Evolutionary conservation across 306 rosid genomes (phyloP).

Genomic region (Lathyrus aphaca): DNA sequence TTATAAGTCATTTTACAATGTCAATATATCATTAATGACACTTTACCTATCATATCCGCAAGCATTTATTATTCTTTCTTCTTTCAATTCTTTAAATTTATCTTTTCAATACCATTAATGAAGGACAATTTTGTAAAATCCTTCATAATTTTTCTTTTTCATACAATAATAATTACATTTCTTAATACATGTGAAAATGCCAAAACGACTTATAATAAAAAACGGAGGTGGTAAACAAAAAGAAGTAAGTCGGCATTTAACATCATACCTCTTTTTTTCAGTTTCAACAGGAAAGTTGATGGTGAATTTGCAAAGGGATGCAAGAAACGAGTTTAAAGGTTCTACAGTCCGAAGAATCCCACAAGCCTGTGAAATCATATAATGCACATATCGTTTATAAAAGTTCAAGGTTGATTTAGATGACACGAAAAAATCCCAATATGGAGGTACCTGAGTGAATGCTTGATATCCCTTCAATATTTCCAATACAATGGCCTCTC

Average conservation of each 20-base stretch:
- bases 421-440: conserved; percentile 2
- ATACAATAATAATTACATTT: too few species aligned
- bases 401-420: conserved; percentile 36
- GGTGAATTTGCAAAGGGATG: conserved; percentile 97
- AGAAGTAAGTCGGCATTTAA: conserved; percentile 14
- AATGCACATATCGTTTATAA: conserved; percentile 27
- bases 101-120: too few species aligned
- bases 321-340: conserved; percentile 92
- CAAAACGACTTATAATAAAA: too few species aligned
- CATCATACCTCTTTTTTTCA: conserved; percentile 75
- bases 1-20: too few species aligned
- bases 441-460: conserved; percentile 76
- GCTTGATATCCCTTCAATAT: conserved; percentile 98
- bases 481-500: conserved; percentile 98
- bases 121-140: too few species aligned
- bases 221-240: neutral
- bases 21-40: too few species aligned
- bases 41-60: too few species aligned
- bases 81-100: too few species aligned
- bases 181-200: too few species aligned
- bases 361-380: conserved; percentile 71
- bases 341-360: conserved; percentile 95
- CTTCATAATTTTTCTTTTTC: too few species aligned
- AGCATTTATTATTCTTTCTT: too few species aligned
- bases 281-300: conserved; percentile 85